These are phyloP conservation scores for Neurospora sp. DNA, from an alignment of 495 filamentous ascomycete genomes.

Conservation along the genomic window DNA sequence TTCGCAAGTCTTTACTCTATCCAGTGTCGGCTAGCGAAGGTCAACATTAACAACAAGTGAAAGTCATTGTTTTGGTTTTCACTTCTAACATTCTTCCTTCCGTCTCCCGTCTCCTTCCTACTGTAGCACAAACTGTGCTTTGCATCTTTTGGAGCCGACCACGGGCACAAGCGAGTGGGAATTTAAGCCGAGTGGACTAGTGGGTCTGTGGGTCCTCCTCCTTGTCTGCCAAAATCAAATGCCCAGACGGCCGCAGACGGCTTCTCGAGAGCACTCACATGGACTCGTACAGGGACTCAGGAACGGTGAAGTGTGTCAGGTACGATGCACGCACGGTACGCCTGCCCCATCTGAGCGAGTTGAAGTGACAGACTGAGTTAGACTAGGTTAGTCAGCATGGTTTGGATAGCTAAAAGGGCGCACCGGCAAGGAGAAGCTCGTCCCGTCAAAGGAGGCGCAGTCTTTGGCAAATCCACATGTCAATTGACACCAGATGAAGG, in stretches of 20 bases:
- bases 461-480: neutral
- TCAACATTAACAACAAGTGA: neutral
- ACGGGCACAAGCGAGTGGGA: constrained; percentile 23
- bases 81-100: neutral
- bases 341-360: neutral
- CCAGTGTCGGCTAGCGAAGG: neutral
- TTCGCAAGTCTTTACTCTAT: neutral
- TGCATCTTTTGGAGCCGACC: constrained; percentile 12
- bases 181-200: constrained; percentile 8
- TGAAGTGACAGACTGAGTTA: neutral
- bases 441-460: neutral
- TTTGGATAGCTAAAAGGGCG: neutral
- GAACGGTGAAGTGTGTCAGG: neutral
- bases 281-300: neutral
- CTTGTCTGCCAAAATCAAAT: neutral
- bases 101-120: neutral
- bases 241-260: neutral
- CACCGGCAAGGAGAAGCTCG: neutral
- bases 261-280: neutral
- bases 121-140: neutral
- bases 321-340: neutral
- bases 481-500: neutral
- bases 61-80: neutral
- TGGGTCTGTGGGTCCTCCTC: constrained; percentile 1
- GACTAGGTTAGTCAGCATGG: neutral